These are phyloP conservation scores for Mixia osmundae DNA, from an alignment of 1,284 basidiomycete genomes.

Conservation along the genomic window DNA sequence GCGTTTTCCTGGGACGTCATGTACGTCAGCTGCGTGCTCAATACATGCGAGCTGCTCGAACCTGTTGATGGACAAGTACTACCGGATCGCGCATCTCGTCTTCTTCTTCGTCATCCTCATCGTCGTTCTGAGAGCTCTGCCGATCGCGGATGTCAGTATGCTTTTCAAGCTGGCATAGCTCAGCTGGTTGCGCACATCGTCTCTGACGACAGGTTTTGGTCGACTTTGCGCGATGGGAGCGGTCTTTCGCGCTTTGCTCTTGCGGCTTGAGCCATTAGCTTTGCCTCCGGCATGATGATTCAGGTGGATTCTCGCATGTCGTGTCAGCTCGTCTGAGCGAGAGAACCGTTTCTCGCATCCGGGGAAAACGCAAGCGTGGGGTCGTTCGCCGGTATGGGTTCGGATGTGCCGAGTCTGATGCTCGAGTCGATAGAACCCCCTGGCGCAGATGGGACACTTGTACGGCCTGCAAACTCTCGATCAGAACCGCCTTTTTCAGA, in stretches of 20 bases:
- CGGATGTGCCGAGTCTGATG: slow-evolving; percentile 93
- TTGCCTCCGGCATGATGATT: slow-evolving; percentile 20
- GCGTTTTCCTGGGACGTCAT: not conserved
- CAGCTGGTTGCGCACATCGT: not conserved
- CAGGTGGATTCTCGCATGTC: slow-evolving; percentile 80
- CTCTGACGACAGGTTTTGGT: not conserved
- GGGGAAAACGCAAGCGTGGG: slow-evolving; percentile 74
- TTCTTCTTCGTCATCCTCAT: no score
- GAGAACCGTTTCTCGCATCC: slow-evolving; percentile 97
- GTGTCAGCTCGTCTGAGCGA: slow-evolving; percentile 85
- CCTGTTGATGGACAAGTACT: no score
- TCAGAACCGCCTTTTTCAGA: no score
- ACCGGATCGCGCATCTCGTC: no score
- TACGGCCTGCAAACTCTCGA: no score
- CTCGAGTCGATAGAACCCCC: slow-evolving; percentile 73
- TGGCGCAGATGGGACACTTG: slow-evolving; percentile 80
- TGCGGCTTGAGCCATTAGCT: no score
- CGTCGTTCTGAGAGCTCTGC: not conserved
- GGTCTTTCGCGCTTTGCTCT: slow-evolving; percentile 12
- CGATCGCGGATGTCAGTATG: not conserved
- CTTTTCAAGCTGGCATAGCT: not conserved
- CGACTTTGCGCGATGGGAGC: slow-evolving; percentile 7
- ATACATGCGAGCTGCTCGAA: not conserved
- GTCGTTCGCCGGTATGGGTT: slow-evolving; percentile 95
- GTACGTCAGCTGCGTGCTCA: not conserved